These are phyloP conservation scores for Lasiosphaeris hirsuta DNA, from an alignment of 495 filamentous ascomycete species.

Conservation along the genomic window DNA sequence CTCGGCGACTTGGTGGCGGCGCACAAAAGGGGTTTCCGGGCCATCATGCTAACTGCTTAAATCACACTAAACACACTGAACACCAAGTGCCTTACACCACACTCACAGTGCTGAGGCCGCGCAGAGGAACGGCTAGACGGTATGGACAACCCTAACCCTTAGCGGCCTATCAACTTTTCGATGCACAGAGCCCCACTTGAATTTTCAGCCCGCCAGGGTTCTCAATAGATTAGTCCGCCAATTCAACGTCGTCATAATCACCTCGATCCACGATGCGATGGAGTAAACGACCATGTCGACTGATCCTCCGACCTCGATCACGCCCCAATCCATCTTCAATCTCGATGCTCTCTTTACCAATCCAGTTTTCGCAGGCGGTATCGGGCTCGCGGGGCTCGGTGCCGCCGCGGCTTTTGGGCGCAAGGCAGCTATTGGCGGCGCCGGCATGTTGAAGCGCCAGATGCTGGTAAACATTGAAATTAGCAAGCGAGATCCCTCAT, in stretches of 20 bases:
- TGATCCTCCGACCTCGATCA: constrained; percentile 6
- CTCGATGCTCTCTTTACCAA: constrained; percentile 54
- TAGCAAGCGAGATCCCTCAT: constrained; percentile 85
- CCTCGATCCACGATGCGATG: constrained; percentile 16
- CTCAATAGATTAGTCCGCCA: background rate
- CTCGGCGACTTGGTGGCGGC: background rate
- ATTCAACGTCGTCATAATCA: background rate
- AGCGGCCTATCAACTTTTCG: background rate
- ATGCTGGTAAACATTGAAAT: constrained; percentile 96
- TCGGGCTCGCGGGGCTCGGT: constrained; percentile 86
- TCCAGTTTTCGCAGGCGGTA: constrained; percentile 57
- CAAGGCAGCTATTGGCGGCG: constrained; percentile 63
- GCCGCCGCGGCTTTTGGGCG: constrained; percentile 73
- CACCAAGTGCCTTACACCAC: too few species aligned
- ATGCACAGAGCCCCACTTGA: constrained; percentile 22
- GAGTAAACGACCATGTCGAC: constrained; percentile 17
- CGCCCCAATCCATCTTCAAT: constrained; percentile 30
- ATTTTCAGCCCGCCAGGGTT: constrained; percentile 14
- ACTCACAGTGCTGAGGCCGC: too few species aligned
- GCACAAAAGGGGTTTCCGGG: background rate
- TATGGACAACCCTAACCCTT: background rate
- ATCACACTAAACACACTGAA: too few species aligned
- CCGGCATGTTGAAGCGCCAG: constrained; percentile 69
- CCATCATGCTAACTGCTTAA: background rate
- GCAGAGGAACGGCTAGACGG: too few species aligned